Evolutionary conservation across 2,329 filamentous ascomycete species (phyloP), one percentile per base, ranked within the genome.

Genomic region (Cordyceps cateniannulata): DNA sequence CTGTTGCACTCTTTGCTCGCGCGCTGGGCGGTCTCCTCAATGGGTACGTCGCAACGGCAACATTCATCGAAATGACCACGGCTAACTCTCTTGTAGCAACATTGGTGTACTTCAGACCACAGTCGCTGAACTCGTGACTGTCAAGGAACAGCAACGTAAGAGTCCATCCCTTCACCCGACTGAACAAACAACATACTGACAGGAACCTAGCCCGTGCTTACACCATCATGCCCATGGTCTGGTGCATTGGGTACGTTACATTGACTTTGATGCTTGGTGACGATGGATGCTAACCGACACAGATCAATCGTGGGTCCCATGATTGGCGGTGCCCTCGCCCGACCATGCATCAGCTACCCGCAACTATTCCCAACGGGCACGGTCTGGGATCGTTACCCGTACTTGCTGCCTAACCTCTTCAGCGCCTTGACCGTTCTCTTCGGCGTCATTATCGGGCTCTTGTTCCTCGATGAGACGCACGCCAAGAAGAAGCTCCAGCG

Each of bases 141-240:
- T 90, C 63, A 96, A 96, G 76, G 89, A 93, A 73, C 92, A 98
- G 72, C 93, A 98, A 73, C 89, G 89, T 91, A n/a, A n/a, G 75
- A 75, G 88, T 77, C 59, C 35, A 40, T 24, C 16, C 20, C 10
- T 4, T 20, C 14, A 24, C n/a, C 14, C 22, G 10, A 6, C 40
- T 38, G 20, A 32, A 24, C 20, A 8, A 22, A 7, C 22, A 42
- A 7, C 7, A 44, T 35, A 44, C 69, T 74, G 66, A 78, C 68
- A 2, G 24, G 6, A 10, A 50, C 54, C 59, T 63, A 92, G 89
- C 93, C 66, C 90, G 91, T 68, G 95, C 93, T 54, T 99, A 96
- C 76, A 91, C 93, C 14, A 93, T 98, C 67, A 97, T 99, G 92
- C 95, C 95, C 7, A 91, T 96, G 72, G 91, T 98, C 27, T 99